These are phyloP conservation scores for Salvia rosmarinus DNA, from an alignment of 257 asterid species.

Conservation along the genomic window DNA sequence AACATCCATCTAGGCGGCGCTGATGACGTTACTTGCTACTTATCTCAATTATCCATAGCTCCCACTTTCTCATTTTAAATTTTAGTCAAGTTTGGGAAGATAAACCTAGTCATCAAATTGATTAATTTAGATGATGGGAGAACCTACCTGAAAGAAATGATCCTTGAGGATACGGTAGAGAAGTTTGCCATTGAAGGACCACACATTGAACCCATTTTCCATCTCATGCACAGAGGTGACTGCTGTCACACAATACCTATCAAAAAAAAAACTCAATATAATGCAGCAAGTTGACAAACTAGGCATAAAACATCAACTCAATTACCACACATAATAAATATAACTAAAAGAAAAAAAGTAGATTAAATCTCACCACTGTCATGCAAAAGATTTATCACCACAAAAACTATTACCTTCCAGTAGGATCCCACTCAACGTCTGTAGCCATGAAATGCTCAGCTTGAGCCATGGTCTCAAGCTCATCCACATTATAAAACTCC, in stretches of 20 bases:
- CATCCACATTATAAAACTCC: conserved; percentile 93
- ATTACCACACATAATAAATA: neutral
- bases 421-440: conserved; percentile 98
- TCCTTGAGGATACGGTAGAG: conserved; percentile 80
- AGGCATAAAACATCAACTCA: neutral
- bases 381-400: conserved; percentile 15
- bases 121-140: neutral
- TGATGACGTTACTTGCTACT: neutral
- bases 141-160: conserved; percentile 91
- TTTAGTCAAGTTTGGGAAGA: neutral
- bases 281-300: neutral
- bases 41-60: no score
- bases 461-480: conserved; percentile 94
- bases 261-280: neutral
- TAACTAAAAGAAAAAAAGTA: neutral
- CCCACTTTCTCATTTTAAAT: neutral
- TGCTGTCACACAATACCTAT: conserved; percentile 86
- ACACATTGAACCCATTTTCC: conserved; percentile 93
- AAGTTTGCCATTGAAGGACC: conserved; percentile 90
- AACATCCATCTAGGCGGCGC: neutral
- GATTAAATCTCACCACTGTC: neutral
- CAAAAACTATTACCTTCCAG: conserved; percentile 72
- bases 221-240: conserved; percentile 98
- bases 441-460: conserved; percentile 95
- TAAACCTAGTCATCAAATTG: neutral